These are phyloP conservation scores for Chrysosphaeria jannelii DNA, from an alignment of 2,329 filamentous ascomycete species.

Conservation along the genomic window DNA sequence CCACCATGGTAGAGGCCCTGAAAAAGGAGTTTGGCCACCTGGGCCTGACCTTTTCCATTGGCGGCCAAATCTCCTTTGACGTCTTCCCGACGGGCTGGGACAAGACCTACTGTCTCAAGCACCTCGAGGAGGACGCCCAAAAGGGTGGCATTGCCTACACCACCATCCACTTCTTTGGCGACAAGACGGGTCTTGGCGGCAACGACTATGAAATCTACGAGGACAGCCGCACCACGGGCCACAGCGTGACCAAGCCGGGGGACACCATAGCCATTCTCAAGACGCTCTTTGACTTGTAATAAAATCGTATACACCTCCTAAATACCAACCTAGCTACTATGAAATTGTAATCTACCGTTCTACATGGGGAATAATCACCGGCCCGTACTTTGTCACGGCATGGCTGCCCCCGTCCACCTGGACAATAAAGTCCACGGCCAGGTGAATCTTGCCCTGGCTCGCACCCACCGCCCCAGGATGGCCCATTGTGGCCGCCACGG, in stretches of 20 bases:
- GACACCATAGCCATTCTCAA: slow-evolving; percentile 58
- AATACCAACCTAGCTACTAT: background rate
- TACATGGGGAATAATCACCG: slow-evolving; percentile 73
- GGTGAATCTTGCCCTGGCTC: slow-evolving; percentile 32
- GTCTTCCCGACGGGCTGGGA: slow-evolving; percentile 95
- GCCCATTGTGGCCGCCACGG: slow-evolving; percentile 22
- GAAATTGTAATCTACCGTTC: background rate
- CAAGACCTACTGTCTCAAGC: slow-evolving; percentile 85
- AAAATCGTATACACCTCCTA: background rate
- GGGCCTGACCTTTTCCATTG: slow-evolving; percentile 76
- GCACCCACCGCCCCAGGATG: slow-evolving; percentile 8
- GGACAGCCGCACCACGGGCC: slow-evolving; percentile 56
- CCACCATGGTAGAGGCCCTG: slow-evolving; percentile 44
- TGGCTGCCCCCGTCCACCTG: slow-evolving; percentile 54
- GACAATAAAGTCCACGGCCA: slow-evolving; percentile 90
- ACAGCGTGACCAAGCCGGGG: slow-evolving; percentile 52
- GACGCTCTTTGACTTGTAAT: slow-evolving; percentile 38
- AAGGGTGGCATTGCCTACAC: slow-evolving; percentile 48
- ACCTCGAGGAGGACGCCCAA: slow-evolving; percentile 55
- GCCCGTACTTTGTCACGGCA: slow-evolving; percentile 80
- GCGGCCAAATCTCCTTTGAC: slow-evolving; percentile 93
- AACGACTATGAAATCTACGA: slow-evolving; percentile 90
- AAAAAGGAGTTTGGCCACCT: slow-evolving; percentile 57
- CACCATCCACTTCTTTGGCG: slow-evolving; percentile 90
- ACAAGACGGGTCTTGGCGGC: slow-evolving; percentile 73